Conservation (phyloP, 164 flowering plant genomes). For the Echeveria elegans region DNA sequence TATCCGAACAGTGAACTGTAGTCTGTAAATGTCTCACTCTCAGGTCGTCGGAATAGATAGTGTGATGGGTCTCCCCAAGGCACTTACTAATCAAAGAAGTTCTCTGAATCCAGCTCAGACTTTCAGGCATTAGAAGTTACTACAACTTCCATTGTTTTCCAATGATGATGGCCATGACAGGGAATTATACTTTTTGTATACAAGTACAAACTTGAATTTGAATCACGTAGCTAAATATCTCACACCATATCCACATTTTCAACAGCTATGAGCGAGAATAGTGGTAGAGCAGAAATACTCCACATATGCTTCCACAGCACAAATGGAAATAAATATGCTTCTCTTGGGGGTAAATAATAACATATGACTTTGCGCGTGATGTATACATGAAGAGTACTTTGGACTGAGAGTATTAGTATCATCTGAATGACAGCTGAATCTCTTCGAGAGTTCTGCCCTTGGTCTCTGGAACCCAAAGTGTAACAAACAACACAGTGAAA, state of each 20-base stretch:
- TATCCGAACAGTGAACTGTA: background rate
- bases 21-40: background rate
- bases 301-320: too few species aligned
- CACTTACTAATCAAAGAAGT: slow-evolving; percentile 62
- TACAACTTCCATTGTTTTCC: too few species aligned
- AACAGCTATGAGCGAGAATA: too few species aligned
- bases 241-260: too few species aligned
- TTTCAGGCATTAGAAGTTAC: background rate
- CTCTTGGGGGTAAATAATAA: background rate
- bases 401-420: background rate
- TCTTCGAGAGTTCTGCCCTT: slow-evolving; percentile 9
- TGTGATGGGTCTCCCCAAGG: slow-evolving; percentile 92
- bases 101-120: slow-evolving; percentile 18
- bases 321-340: too few species aligned
- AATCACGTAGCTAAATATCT: too few species aligned
- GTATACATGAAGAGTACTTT: too few species aligned
- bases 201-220: too few species aligned
- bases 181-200: too few species aligned
- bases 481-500: background rate
- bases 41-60: slow-evolving; percentile 87
- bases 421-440: slow-evolving; percentile 8
- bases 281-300: too few species aligned
- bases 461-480: slow-evolving; percentile 8
- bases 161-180: too few species aligned
- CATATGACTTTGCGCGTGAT: too few species aligned